Evolutionary conservation across 768 basidiomycete genomes (phyloP), one percentile per base, ranked within the genome.

Genomic region (Fomitopsis serialis): DNA sequence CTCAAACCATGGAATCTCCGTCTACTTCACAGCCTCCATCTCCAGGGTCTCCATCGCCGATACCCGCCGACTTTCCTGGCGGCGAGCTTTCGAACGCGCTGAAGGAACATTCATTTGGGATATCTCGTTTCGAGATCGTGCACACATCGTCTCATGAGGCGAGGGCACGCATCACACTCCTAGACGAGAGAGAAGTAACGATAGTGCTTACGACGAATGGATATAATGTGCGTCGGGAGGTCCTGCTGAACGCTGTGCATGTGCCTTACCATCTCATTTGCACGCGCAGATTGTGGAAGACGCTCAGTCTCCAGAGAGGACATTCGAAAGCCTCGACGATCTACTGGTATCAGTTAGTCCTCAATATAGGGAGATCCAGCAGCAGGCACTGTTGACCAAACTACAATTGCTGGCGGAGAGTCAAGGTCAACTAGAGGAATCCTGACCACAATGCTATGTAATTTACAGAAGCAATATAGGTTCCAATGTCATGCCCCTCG

Each of bases 251-350:
- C 34, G 34, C 34, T 32, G 27, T 21, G 61, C 63, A 70, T 60
- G 21, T 45, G 40, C 3, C 25, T 48, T 43, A 6, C 29, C 29
- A 32, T 32, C n/a, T n/a, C n/a, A n/a, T n/a, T 66, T 37, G 61
- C 59, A 40, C 36, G 37, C 12, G 43, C 48, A 37, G 44, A 24
- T n/a, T 42, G 40, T 21, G 37, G 42, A 47, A 40, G 58, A 56
- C 40, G 43, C 48, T 13, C 29, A 64, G 11, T 32, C 6, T 11
- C 29, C 6, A 5, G 29, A 11, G 66, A 43, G 55, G 58, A 53
- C 67, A 9, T 81, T 78, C 53, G 87, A 89, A 66, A 78, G 76
- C 19, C 61, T 87, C 19, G 87, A 87, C 46, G 73, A 71, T 27
- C 71, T 88, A 24, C 72, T 89, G 32, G 72, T 73, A 47, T 70